phyloP scores from a whole-genome alignment of 129 eudicot genomes.

The Tagetes erecta region DNA sequence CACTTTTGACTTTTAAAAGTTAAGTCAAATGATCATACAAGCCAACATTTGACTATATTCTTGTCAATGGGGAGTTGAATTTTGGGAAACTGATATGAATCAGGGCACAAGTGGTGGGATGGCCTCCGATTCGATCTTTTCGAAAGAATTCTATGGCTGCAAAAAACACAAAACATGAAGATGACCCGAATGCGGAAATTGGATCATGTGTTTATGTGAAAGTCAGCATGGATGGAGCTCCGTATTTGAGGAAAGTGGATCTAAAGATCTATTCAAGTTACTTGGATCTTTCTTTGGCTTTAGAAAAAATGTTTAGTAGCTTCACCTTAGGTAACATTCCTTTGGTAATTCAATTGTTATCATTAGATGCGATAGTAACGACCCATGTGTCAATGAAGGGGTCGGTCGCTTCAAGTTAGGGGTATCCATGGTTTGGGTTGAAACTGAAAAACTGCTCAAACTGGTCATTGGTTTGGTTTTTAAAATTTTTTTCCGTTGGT shows the following conservation, averaged over 20 bases:
- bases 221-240: constrained; percentile 87
- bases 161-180: constrained; percentile 48
- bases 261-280: constrained; percentile 52
- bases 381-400: not conserved
- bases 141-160: constrained; percentile 61
- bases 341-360: not conserved
- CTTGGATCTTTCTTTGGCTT: constrained; percentile 55
- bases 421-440: not conserved
- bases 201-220: constrained; percentile 56
- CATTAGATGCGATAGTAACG: not conserved
- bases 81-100: not conserved
- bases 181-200: constrained; percentile 37
- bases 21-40: not conserved
- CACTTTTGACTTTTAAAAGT: not conserved
- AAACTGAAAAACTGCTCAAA: not conserved
- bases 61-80: not conserved
- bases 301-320: constrained; percentile 70
- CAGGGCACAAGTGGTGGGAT: constrained; percentile 80
- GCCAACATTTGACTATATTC: constrained; percentile 7
- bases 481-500: too few species aligned
- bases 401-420: not conserved
- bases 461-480: too few species aligned
- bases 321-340: constrained; percentile 59
- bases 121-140: constrained; percentile 78
- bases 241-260: constrained; percentile 72